These are phyloP conservation scores for Alectoria sarmentosa DNA, from an alignment of 495 filamentous ascomycete genomes.

Conservation along the genomic window DNA sequence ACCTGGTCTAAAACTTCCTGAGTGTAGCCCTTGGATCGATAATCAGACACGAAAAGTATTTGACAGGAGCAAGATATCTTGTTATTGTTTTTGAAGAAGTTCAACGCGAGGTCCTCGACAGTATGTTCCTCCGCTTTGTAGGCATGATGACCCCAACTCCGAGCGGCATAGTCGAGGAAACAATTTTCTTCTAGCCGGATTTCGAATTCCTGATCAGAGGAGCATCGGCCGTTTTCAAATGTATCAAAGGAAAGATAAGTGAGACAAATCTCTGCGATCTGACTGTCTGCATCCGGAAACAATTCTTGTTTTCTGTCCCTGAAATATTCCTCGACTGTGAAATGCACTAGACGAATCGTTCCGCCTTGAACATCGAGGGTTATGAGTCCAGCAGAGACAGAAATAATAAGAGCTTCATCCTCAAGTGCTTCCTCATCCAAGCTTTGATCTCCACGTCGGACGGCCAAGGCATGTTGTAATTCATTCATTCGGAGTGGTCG, in stretches of 20 bases:
- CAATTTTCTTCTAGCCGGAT: slow-evolving; percentile 21
- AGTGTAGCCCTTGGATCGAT: fast-evolving
- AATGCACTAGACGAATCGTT: slow-evolving; percentile 31
- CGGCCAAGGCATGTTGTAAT: slow-evolving; percentile 23
- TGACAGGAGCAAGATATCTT: slow-evolving; percentile 17
- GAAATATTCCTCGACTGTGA: slow-evolving; percentile 28
- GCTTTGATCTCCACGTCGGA: slow-evolving; percentile 5
- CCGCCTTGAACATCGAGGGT: slow-evolving; percentile 27
- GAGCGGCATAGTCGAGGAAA: slow-evolving; percentile 38
- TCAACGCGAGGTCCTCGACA: neutral
- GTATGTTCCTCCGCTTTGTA: slow-evolving; percentile 12
- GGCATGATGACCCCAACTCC: slow-evolving; percentile 38
- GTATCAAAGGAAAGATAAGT: slow-evolving; percentile 25
- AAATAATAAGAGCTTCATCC: slow-evolving; percentile 8
- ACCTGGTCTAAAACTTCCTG: neutral
- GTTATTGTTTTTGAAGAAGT: slow-evolving; percentile 10
- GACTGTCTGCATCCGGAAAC: slow-evolving; percentile 21
- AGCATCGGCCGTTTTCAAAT: slow-evolving; percentile 25
- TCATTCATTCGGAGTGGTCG: slow-evolving; percentile 18
- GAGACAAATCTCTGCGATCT: slow-evolving; percentile 22
- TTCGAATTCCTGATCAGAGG: slow-evolving; percentile 9
- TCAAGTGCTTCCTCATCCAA: slow-evolving; percentile 14
- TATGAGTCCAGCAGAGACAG: slow-evolving; percentile 30
- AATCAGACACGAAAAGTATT: neutral
- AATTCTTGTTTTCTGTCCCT: neutral